Percentiles rank a stretch among this genome's conserved stretches.
Evolutionary conservation across 495 filamentous ascomycete genomes (phyloP).

Genomic region (Penicillium bovifimosum): DNA sequence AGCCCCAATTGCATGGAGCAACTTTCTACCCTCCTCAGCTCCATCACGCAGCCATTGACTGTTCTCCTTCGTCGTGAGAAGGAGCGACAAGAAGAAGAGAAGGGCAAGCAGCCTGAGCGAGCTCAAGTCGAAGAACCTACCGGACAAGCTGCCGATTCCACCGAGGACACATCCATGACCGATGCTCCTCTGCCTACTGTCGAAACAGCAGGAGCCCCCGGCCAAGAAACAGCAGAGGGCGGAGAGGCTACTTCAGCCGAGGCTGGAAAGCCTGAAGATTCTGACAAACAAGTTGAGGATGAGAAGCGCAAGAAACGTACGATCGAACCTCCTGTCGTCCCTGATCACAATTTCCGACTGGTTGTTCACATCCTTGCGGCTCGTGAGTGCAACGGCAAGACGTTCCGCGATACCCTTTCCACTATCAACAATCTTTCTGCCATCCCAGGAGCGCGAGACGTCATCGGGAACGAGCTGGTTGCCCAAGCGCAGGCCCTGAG

Average conservation of each 20-base stretch:
- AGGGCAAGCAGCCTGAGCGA: conserved; percentile 45
- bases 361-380: conserved; percentile 95
- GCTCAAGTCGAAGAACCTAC: conserved; percentile 21
- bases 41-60: conserved; percentile 81
- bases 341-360: conserved; percentile 81
- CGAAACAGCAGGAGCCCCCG: conserved; percentile 27
- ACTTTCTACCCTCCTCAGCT: conserved; percentile 76
- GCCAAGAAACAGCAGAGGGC: conserved; percentile 22
- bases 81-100: conserved; percentile 58
- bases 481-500: conserved; percentile 77
- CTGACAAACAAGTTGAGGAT: conserved; percentile 44
- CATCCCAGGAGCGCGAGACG: conserved; percentile 81
- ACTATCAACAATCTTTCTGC: conserved; percentile 96
- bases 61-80: conserved; percentile 80
- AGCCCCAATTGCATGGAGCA: conserved; percentile 93
- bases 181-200: conserved; percentile 36
- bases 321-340: conserved; percentile 79
- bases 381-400: conserved; percentile 92
- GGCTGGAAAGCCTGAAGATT: conserved; percentile 28
- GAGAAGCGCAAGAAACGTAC: conserved; percentile 67
- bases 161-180: conserved; percentile 39
- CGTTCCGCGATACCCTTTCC: conserved; percentile 91
- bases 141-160: conserved; percentile 20
- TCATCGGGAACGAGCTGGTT: conserved; percentile 89
- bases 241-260: conserved; percentile 10